phyloP scores from a whole-genome alignment of 805 yeast genomes.

The Sugiyamaella floridensis region DNA sequence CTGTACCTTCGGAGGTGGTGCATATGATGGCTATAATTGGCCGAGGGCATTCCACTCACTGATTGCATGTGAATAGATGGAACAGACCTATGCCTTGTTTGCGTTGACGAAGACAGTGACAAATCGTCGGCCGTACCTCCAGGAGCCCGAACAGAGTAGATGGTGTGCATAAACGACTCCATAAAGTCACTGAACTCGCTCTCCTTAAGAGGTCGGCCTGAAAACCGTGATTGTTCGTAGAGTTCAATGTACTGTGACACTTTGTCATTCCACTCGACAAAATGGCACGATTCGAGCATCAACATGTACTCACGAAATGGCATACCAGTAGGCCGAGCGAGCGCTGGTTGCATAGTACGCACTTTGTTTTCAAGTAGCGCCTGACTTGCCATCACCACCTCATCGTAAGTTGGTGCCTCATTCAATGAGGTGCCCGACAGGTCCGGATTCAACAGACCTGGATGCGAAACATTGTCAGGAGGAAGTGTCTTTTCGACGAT shows the following conservation, averaged over 20 bases:
- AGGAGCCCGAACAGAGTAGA: constrained; percentile 14
- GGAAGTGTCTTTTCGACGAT: constrained; percentile 39
- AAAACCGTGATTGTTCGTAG: constrained; percentile 64
- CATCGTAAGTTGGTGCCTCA: constrained; percentile 24
- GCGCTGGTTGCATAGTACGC: constrained; percentile 34
- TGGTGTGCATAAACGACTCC: constrained; percentile 26
- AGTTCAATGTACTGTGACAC: constrained; percentile 37
- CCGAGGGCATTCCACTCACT: not conserved
- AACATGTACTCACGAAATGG: constrained; percentile 42
- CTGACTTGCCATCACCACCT: constrained; percentile 20
- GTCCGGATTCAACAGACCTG: constrained; percentile 45
- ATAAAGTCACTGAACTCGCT: constrained; percentile 56
- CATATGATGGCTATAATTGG: not conserved
- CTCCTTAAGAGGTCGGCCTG: constrained; percentile 54
- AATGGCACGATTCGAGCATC: constrained; percentile 30
- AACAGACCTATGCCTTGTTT: not conserved
- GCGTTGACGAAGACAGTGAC: not conserved
- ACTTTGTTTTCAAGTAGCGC: constrained; percentile 30
- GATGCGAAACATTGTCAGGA: constrained; percentile 37
- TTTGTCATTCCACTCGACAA: constrained; percentile 18
- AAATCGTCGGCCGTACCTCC: not conserved
- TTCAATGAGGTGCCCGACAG: constrained; percentile 14
- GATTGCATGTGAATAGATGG: not conserved
- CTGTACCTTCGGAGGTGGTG: not conserved
- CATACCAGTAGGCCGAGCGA: constrained; percentile 30